Base-by-base conservation (phyloP, 1,284 basidiomycete genomes). In the Tranzscheliella williamsii region DNA sequence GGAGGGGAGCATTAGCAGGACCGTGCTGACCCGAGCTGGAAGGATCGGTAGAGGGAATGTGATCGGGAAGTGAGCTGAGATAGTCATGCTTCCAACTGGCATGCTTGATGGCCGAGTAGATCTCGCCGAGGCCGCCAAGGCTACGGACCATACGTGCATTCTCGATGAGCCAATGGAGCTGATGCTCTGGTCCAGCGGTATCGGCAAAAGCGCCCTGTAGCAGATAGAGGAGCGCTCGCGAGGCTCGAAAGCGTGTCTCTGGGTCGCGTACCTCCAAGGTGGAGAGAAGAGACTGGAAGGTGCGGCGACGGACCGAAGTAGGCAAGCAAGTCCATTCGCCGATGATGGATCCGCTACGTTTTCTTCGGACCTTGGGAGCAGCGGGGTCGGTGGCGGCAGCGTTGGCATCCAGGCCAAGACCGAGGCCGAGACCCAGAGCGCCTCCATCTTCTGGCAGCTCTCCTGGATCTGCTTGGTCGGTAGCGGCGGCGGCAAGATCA, bases 131-230 rank as follows among this genome's bases (percentile, higher is more conserved):
- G 15, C 93, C 94, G 74, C 95, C 91, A 0, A 88, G 87, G 20
- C 83, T 82, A 44, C 92, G 84, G 2, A 97, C 87, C 24, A 89
- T 83, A 73, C 89, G 90, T 71, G 90, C 90, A 74, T 97, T 97
- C 78, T 94, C 88, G 54, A 91, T 88, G 66, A 98, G 89, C 88
- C 92, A 94, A 64, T 93, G 89, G 34, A 98, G 80, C 77, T 99
- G 95, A 76, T 95, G 87, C 70, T 95, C 91, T 0, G 91, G 88
- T 24, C 90, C 90, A 5, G 85, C 85, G 0, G 91, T 92, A 78
- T 95, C 91, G 3, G 85, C 88, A 75, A 96, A 98, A 9, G 87
- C 87, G 36, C 94, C 92, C 42, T 95, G 74, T 5, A 64, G 53
- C 13, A 73, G 56, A 39, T 73, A 72, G 20, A 74, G 58, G 17